Evolutionary conservation across 2,329 filamentous ascomycete genomes (phyloP), one percentile per base, ranked within the genome.

Genomic region (Aureobasidium melanogenum): DNA sequence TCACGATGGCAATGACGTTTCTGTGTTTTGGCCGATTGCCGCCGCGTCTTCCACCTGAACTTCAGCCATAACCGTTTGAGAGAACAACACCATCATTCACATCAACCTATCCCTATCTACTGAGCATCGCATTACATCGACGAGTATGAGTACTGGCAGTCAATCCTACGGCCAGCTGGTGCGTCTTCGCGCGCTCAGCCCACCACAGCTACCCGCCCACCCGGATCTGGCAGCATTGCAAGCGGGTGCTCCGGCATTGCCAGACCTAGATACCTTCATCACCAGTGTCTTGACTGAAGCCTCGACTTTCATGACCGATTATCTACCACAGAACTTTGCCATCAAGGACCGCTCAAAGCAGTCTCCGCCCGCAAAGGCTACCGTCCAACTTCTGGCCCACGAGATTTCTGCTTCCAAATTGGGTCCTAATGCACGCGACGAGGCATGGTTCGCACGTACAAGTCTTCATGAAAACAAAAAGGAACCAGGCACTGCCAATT

Each of bases 391-490:
- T 24, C 79, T 78, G 62, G 77, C 83, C 66, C 79, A 80, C 61
- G 75, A 75, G 15, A 72, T 87, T 24, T 66, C 76, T 8, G 73
- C 74, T 1, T 69, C 73, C 38, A 77, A 79, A 34, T 73, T 84
- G 6, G 68, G 67, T 8, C 68, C 71, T 5, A 51, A 64, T 58
- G 17, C 38, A 41, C 41, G 57, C 19, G 41, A 54, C 38, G 86
- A 88, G 72, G 80, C 77, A 19, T 91, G 88, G 88, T 81, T 80
- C 58, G 82, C 82, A 43, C 80, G 88, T 61, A 79, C 79, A 47
- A 88, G 84, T 69, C 73, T 82, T 44, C 88, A 91, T 69, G 75
- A 75, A 62, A 79, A 87, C 67, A 74, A 71, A 6, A 73, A 76
- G 19, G 74, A 72, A 41, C 67, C 67, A 26, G 80, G 82, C 9